Evolutionary conservation across 345 rosid genomes (phyloP).

Genomic region (Salix dunnii): DNA sequence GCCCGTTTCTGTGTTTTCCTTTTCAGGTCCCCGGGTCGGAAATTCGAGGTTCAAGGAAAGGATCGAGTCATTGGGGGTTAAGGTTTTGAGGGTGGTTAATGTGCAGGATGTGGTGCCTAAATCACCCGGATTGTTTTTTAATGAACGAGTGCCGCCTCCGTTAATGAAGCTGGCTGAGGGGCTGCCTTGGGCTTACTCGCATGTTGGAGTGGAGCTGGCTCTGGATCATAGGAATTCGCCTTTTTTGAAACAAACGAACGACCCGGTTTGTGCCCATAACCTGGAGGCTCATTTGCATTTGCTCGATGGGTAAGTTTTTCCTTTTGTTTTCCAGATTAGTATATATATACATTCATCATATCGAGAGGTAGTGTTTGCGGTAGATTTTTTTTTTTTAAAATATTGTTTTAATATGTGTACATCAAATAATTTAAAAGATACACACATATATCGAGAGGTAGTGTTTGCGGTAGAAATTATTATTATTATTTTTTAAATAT

Average conservation of each 20-base stretch:
- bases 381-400: no score
- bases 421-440: no score
- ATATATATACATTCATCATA: no score
- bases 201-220: constrained; percentile 69
- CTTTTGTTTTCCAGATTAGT: neutral
- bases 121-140: constrained; percentile 68
- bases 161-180: constrained; percentile 51
- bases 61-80: constrained; percentile 50
- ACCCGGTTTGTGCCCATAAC: constrained; percentile 57
- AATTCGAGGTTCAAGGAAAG: constrained; percentile 64
- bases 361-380: no score
- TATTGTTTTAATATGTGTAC: no score
- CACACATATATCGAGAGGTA: no score
- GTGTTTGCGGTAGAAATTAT: no score
- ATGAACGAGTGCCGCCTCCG: constrained; percentile 42
- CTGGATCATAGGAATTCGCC: constrained; percentile 69
- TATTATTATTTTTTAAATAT: no score
- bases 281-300: constrained; percentile 77
- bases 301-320: constrained; percentile 67
- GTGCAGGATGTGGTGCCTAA: constrained; percentile 62
- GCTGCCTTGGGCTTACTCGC: constrained; percentile 76
- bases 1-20: constrained; percentile 56
- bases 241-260: constrained; percentile 49
- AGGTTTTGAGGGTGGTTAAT: constrained; percentile 76
- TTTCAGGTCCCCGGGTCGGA: constrained; percentile 78